These are phyloP conservation scores for Aspergillus sp. DNA, from an alignment of 2,329 filamentous ascomycete genomes.

Conservation along the genomic window DNA sequence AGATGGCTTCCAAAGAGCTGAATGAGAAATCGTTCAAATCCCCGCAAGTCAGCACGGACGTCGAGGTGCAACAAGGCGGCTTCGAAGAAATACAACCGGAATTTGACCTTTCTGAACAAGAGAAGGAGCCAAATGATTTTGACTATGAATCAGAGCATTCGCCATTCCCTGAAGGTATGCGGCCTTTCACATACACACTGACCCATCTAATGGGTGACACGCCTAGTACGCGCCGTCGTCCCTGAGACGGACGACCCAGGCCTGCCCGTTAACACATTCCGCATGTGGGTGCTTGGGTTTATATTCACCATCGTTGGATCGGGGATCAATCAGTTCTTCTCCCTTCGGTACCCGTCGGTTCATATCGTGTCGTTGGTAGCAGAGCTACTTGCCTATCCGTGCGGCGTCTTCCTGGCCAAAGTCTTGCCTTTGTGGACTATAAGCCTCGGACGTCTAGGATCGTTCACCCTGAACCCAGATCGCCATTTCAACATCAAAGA, in stretches of 20 bases:
- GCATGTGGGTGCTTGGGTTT: constrained; percentile 49
- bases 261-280: constrained; percentile 32
- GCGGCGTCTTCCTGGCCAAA: constrained; percentile 45
- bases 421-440: constrained; percentile 40
- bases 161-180: constrained; percentile 27
- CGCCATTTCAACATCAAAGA: constrained; percentile 52
- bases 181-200: neutral
- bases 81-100: constrained; percentile 10
- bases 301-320: constrained; percentile 47
- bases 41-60: constrained; percentile 6
- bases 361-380: constrained; percentile 51
- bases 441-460: constrained; percentile 21
- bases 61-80: constrained; percentile 18
- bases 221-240: constrained; percentile 28
- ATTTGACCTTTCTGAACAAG: neutral
- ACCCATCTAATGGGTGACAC: neutral
- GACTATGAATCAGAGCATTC: constrained; percentile 30
- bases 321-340: constrained; percentile 52
- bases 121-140: constrained; percentile 19
- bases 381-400: constrained; percentile 48
- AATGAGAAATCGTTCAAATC: constrained; percentile 6
- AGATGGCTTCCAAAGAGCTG: constrained; percentile 17
- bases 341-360: constrained; percentile 49
- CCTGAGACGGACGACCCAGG: constrained; percentile 32
- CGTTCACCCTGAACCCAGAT: constrained; percentile 43